Evolutionary conservation across 2,329 filamentous ascomycete species (phyloP).

Genomic region (Fusarium armeniacum): DNA sequence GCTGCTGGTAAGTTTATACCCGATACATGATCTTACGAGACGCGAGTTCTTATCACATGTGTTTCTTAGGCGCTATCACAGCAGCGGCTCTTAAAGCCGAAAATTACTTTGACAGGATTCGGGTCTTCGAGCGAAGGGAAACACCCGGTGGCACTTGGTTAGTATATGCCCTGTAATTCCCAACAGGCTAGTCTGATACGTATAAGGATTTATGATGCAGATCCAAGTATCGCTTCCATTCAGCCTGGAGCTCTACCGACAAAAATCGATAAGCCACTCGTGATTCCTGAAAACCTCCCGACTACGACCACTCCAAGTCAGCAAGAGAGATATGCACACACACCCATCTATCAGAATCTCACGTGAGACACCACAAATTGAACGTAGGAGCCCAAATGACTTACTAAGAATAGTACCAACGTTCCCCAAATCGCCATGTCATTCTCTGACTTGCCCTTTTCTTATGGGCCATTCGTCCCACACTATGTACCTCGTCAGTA

Average conservation of each 20-base stretch:
- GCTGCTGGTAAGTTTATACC: conserved; percentile 33
- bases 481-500: conserved; percentile 69
- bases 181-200: background rate
- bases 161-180: background rate
- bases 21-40: fast-evolving
- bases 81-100: conserved; percentile 63
- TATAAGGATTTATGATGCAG: conserved; percentile 66
- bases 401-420: conserved; percentile 60
- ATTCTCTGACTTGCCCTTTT: conserved; percentile 66
- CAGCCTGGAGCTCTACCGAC: conserved; percentile 61
- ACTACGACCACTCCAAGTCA: conserved; percentile 55
- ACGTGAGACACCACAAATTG: conserved; percentile 58
- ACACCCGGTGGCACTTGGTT: conserved; percentile 63
- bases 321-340: conserved; percentile 62
- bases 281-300: conserved; percentile 60
- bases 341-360: conserved; percentile 65
- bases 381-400: fast-evolving
- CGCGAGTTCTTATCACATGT: background rate
- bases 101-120: conserved; percentile 59
- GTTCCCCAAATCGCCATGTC: conserved; percentile 70
- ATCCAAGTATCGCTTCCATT: conserved; percentile 52
- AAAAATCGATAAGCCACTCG: conserved; percentile 62
- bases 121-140: conserved; percentile 60
- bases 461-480: conserved; percentile 69
- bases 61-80: conserved; percentile 59